These are phyloP conservation scores for Eurotiales sp. DNA, from an alignment of 2,329 filamentous ascomycete genomes.

Conservation along the genomic window DNA sequence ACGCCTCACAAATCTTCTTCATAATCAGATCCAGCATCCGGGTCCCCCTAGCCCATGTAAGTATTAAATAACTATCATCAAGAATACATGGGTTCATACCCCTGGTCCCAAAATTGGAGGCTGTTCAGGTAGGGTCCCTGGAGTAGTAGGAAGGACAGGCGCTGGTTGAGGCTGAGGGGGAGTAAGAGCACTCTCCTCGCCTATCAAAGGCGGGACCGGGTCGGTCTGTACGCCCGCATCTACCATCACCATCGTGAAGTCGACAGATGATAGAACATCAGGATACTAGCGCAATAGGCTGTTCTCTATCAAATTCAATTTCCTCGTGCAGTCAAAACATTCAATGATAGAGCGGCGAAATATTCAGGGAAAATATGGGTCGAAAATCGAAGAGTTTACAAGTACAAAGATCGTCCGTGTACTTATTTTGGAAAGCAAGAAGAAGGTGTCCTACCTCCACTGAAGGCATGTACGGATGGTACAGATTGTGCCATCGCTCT, in stretches of 20 bases:
- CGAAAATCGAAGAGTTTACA: no score
- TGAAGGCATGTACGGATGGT: no score
- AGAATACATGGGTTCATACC: neutral
- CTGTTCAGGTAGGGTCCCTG: no score
- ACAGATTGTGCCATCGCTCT: no score
- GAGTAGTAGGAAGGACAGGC: no score
- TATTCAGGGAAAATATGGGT: no score
- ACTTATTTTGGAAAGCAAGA: no score
- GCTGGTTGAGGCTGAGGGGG: neutral
- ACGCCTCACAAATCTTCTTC: slow-evolving; percentile 10
- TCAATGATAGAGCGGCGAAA: neutral
- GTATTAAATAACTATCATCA: neutral
- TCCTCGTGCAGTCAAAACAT: neutral
- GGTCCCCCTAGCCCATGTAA: neutral
- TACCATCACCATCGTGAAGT: slow-evolving; percentile 1
- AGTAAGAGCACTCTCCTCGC: neutral
- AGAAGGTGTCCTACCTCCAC: no score
- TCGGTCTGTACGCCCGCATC: slow-evolving; percentile 7
- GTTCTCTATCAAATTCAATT: neutral
- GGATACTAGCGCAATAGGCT: neutral
- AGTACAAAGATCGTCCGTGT: no score
- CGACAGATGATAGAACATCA: no score
- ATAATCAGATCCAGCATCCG: slow-evolving; percentile 1
- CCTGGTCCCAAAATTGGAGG: neutral
- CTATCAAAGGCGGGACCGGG: neutral